A percentile compares a stretch with the other conserved stretches of the same genome.
Evolutionary conservation across 192 early-diverging fungal species (phyloP).

Genomic region (Cladochytrium replicatum): DNA sequence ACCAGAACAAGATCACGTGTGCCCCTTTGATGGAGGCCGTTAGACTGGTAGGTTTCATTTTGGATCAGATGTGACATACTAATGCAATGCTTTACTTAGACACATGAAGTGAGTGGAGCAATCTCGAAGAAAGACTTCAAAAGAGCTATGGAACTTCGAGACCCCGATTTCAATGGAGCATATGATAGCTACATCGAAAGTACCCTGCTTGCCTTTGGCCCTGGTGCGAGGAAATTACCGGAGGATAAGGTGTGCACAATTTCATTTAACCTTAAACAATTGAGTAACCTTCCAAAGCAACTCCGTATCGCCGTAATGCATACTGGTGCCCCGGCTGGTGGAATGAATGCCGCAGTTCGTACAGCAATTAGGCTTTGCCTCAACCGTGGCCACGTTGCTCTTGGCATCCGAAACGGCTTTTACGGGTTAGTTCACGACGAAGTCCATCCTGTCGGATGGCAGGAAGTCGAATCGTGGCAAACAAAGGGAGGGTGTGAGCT

Average conservation of each 20-base stretch:
- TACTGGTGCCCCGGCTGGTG: slow-evolving; percentile 91
- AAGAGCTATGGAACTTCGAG: slow-evolving; percentile 80
- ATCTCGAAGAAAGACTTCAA: slow-evolving; percentile 76
- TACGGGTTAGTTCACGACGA: slow-evolving; percentile 77
- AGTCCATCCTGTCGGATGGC: slow-evolving; percentile 68
- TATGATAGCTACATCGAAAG: slow-evolving; percentile 42
- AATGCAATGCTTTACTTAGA: slow-evolving; percentile 28
- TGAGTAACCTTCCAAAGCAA: slow-evolving; percentile 31
- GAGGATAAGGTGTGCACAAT: slow-evolving; percentile 49
- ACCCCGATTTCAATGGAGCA: slow-evolving; percentile 61
- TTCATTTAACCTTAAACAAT: slow-evolving; percentile 8
- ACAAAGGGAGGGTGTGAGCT: slow-evolving; percentile 82
- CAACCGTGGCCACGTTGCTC: slow-evolving; percentile 76
- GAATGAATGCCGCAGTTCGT: slow-evolving; percentile 94
- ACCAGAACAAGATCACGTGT: slow-evolving; percentile 75
- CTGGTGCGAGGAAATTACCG: slow-evolving; percentile 35
- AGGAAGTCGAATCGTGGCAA: slow-evolving; percentile 85
- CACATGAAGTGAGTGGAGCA: slow-evolving; percentile 74
- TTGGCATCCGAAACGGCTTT: slow-evolving; percentile 91
- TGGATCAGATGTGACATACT: slow-evolving; percentile 1
- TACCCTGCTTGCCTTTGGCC: slow-evolving; percentile 11
- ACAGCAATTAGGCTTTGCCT: slow-evolving; percentile 72
- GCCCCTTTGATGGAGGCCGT: slow-evolving; percentile 90
- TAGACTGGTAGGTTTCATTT: slow-evolving; percentile 43
- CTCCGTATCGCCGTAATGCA: slow-evolving; percentile 88